These are phyloP conservation scores for Metschnikowia sp. DNA, from an alignment of 805 yeast genomes.

Conservation along the genomic window DNA sequence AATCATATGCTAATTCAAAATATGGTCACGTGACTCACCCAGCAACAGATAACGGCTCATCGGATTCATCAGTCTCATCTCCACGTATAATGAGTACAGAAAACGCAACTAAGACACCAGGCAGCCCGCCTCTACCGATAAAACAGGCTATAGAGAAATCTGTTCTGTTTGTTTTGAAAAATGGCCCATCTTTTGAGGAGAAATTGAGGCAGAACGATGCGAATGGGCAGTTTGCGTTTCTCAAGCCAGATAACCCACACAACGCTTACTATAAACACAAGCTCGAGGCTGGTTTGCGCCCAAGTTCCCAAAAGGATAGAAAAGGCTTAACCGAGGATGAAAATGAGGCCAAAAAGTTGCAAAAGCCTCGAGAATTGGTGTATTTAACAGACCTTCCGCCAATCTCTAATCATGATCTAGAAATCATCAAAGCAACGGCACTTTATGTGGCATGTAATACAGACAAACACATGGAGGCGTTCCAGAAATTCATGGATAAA, in stretches of 20 bases:
- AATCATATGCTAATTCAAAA: too few species aligned
- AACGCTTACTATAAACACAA: constrained; percentile 55
- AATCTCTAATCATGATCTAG: constrained; percentile 61
- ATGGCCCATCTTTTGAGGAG: constrained; percentile 65
- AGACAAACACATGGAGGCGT: constrained; percentile 28
- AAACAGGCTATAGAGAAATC: constrained; percentile 64
- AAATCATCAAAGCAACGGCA: constrained; percentile 71
- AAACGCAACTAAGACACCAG: not conserved
- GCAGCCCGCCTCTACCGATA: constrained; percentile 37
- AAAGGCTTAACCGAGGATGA: constrained; percentile 2
- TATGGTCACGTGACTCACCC: not conserved
- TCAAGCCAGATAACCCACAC: constrained; percentile 52
- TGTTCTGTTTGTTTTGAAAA: constrained; percentile 62
- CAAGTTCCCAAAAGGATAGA: not conserved
- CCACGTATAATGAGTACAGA: too few species aligned
- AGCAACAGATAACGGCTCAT: too few species aligned
- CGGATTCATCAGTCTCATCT: too few species aligned
- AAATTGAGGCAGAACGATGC: constrained; percentile 48
- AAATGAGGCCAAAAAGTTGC: not conserved
- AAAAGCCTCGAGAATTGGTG: constrained; percentile 21
- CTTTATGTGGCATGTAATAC: constrained; percentile 64
- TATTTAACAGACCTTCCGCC: constrained; percentile 29
- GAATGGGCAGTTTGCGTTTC: constrained; percentile 60
- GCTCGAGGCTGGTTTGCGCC: constrained; percentile 17
- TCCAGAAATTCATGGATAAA: constrained; percentile 36